These are phyloP conservation scores for Pistacia atlantica DNA, from an alignment of 345 rosid species.

Conservation along the genomic window DNA sequence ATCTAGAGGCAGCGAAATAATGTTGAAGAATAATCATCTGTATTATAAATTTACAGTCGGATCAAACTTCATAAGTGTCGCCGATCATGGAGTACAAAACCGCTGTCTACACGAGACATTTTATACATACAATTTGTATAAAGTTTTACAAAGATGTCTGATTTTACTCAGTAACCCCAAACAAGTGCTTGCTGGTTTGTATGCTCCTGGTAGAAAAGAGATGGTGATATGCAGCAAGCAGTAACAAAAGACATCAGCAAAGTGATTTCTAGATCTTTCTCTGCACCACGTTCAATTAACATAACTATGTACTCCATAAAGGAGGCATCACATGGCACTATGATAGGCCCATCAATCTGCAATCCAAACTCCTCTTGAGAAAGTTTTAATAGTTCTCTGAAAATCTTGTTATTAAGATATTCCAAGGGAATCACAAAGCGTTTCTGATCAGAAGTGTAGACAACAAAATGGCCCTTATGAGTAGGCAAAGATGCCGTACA, in stretches of 20 bases:
- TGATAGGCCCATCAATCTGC: not conserved
- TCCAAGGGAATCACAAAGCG: not conserved
- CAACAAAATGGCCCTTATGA: constrained; percentile 4
- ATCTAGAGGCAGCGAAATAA: not conserved
- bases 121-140: not conserved
- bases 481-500: not conserved
- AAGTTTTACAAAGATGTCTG: not conserved
- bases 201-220: no score
- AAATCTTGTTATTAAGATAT: not conserved
- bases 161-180: not conserved
- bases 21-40: not conserved
- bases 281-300: no score
- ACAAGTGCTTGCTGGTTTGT: no score
- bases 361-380: constrained; percentile 22
- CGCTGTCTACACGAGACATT: not conserved
- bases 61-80: not conserved
- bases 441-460: not conserved
- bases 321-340: no score
- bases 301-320: no score
- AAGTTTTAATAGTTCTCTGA: constrained; percentile 16
- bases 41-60: not conserved
- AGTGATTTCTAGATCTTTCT: no score
- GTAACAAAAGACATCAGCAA: not conserved
- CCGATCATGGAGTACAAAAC: no score
- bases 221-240: no score